These are phyloP conservation scores for Phyllostachys edulis DNA, from an alignment of 176 grass and related monocot genomes.

Conservation along the genomic window DNA sequence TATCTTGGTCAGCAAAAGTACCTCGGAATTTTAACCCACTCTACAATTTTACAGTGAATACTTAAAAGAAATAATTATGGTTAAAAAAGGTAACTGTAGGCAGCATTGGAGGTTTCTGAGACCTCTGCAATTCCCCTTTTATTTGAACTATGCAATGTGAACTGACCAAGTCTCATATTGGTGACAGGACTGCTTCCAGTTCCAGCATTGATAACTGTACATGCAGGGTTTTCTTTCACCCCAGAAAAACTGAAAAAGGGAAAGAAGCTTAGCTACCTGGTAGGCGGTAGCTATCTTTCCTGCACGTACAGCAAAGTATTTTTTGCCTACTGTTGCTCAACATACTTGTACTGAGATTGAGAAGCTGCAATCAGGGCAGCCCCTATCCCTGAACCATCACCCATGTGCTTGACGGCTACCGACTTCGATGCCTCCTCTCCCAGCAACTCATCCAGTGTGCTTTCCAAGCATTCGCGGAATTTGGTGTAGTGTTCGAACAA, in stretches of 20 bases:
- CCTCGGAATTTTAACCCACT: not conserved
- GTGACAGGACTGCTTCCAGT: not conserved
- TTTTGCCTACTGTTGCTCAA: slow-evolving; percentile 3
- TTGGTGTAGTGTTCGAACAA: slow-evolving; percentile 62
- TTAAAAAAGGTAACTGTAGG: not conserved
- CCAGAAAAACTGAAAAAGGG: not conserved
- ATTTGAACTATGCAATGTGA: slow-evolving; percentile 13
- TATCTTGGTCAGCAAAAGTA: not conserved
- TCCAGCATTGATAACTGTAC: slow-evolving; percentile 5
- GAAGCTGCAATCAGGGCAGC: slow-evolving; percentile 84
- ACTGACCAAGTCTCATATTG: not conserved
- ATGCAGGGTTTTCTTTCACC: not conserved
- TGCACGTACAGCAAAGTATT: not conserved
- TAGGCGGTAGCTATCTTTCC: not conserved
- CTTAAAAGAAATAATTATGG: not conserved
- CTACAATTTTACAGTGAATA: not conserved
- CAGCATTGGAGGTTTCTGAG: not conserved
- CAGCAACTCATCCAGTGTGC: slow-evolving; percentile 55
- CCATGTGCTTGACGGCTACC: slow-evolving; percentile 40
- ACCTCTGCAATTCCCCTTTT: slow-evolving; percentile 15
- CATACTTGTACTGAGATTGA: slow-evolving; percentile 51
- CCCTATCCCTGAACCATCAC: slow-evolving; percentile 79
- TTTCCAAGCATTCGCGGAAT: slow-evolving; percentile 64
- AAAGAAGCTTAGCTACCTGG: not conserved
- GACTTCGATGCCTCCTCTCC: slow-evolving; percentile 46